Base-by-base conservation (phyloP, 2,329 filamentous ascomycete species). In the Cercospora zeina region DNA sequence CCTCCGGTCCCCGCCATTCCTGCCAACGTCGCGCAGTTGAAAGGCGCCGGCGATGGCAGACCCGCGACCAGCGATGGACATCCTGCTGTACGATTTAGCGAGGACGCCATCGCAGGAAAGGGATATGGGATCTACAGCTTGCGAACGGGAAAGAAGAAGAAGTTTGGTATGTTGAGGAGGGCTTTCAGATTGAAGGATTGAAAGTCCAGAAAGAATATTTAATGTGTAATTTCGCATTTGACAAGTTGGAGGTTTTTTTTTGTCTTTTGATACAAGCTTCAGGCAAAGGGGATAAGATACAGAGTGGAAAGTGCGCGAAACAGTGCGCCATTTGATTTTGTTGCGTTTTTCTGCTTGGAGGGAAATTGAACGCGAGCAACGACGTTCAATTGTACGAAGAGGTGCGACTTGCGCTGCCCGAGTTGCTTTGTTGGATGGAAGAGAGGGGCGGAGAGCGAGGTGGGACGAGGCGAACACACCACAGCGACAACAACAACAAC, bases 151-250 rank as follows among this genome's bases (percentile, higher is more conserved):
- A 81, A 79, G 74, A 84, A 83, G 77, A 90, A 90, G 81, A 89
- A 87, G 75, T 90, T 91, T 74, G 81, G 82, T 45, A 77, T 80
- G 59, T 75, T 91, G 72, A 84, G 88, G 73, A 84, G 81, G 73
- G 87, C 88, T 74, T 89, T 91, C 75, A 79, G 81, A 54, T 73
- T 86, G 54, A 76, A 84, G 71, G 82, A 84, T 69, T 86, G 49
- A 53, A 1, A 49, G 5, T 5, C 6, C 24, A 13, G 7, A 13
- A 34, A 31, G 49, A 31, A 51, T 27, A 53, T 33, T 10, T 53
- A 53, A 53, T 53, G 49, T 53, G 27, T 53, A 53, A 53, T 53
- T 34, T 53, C 27, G 31, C 10, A 34, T 53, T 31, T 53, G n/a
- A 16, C 6, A 16, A 14, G n/a, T 34, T 53, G 5, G 3, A 53